Evolutionary conservation across 192 early-diverging fungal genomes (phyloP), one percentile per base, ranked within the genome.

Genomic region (Coemansia sp.): DNA sequence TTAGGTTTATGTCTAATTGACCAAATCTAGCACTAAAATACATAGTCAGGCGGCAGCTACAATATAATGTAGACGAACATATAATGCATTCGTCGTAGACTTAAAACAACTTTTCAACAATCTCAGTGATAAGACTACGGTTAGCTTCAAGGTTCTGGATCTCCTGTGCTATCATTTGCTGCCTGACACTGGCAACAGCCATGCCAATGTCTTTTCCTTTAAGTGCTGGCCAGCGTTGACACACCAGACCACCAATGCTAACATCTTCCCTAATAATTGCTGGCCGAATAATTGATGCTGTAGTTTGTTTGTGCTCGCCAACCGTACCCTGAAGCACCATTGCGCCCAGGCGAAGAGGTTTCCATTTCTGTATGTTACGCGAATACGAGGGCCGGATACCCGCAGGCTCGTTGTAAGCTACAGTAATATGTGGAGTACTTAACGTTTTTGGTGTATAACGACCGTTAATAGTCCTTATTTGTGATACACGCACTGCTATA

Each of bases 221-320:
- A 3, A 83, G 75, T 52, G 51, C 57, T 0, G 80, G 80, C 80
- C 74, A 78, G 31, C 52, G 61, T 60, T 66, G 66, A 36, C 65
- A 75, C 24, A 83, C 80, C 25, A 78, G 63, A 0, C 66, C 57
- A 4, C 80, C 80, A 20, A 83, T 68, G 59, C 72, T 78, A 42
- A 83, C 72, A 6, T 69, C 66, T 1, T 77, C 66, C 9, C 36
- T 63, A 21, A 62, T 63, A 3, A 63, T 50, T 32, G 57, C 32
- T 1, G 62, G 69, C 60, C 11, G 23, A 21, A 83, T 66, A 20
- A 82, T 66, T 5, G 56, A 29, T 6, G 74, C 72, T 0, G 66
- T 66, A 0, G 79, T 82, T 29, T 76, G 67, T 0, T 39, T 56
- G 46, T 76, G 67, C 57, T 72, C 72, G 21, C 58, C 69, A 39